These are phyloP conservation scores for Anacardium occidentale DNA, from an alignment of 345 rosid species.

Conservation along the genomic window DNA sequence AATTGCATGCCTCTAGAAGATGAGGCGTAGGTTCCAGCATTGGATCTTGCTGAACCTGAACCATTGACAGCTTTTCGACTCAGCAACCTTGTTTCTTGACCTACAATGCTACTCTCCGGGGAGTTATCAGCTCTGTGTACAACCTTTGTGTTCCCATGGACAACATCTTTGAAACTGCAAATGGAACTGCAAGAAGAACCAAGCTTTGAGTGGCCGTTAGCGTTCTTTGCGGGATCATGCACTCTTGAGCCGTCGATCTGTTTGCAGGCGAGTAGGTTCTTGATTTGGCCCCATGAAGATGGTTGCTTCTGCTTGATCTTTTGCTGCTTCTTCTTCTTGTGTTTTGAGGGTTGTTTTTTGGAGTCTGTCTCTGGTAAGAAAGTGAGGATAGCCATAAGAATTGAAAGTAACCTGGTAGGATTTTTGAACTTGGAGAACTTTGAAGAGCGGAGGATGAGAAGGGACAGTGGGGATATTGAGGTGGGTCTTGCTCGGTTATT, in stretches of 20 bases:
- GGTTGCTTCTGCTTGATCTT: conserved; percentile 47
- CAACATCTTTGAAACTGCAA: conserved; percentile 81
- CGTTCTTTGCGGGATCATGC: conserved; percentile 69
- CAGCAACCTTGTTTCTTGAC: conserved; percentile 62
- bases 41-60: conserved; percentile 56
- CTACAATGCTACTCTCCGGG: conserved; percentile 67
- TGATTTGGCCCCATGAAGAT: conserved; percentile 97
- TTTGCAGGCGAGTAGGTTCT: conserved; percentile 84
- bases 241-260: conserved; percentile 75
- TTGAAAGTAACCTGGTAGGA: too few species aligned
- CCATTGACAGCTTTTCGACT: conserved; percentile 45
- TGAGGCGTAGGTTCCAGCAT: conserved; percentile 29
- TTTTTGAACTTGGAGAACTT: conserved; percentile 11
- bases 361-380: conserved; percentile 43
- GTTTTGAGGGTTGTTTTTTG: conserved; percentile 28
- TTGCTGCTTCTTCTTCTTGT: conserved; percentile 28
- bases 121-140: conserved; percentile 93
- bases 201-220: conserved; percentile 34
- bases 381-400: conserved; percentile 66
- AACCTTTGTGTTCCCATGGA: conserved; percentile 88
- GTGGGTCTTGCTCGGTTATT: conserved; percentile 34
- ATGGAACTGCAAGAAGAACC: conserved; percentile 90
- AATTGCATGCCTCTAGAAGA: conserved; percentile 89
- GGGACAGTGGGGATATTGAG: conserved; percentile 28
- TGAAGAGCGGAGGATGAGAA: background rate